Base-by-base conservation (phyloP, 2,329 filamentous ascomycete genomes). In the Penicillium psychrosexuale region DNA sequence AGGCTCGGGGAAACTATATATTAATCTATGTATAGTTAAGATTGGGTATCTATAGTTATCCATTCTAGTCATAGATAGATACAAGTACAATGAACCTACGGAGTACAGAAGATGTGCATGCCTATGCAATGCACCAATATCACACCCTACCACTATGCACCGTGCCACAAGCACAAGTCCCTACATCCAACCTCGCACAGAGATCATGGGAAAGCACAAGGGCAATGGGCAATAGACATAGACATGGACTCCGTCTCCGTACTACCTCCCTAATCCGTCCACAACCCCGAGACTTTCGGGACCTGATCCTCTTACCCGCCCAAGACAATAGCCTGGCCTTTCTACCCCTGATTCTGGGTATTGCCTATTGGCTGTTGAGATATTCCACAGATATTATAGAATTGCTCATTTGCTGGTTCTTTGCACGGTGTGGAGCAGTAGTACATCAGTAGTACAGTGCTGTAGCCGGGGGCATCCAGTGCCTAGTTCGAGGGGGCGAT, bases 231-330 rank as follows among this genome's bases (percentile, higher is more conserved):
- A 19, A 19, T 19, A 19, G 19, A 19, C 19, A 19, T 19, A 19
- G 19, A 19, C 19, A 19, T 19, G 19, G 19, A 19, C 19, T 19
- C 19, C 19, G 19, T 19, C 22, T 24, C 22, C 22, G 5, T 54
- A 45, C 47, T 45, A 54, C 52, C 52, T 51, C 52, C 52, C 52
- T 51, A 54, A 51, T 54, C 12, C 28, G 52, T 54, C 47, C 28
- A 51, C 47, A 50, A n/a, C n/a, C 46, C 52, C 52, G 52, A 54
- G 52, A 54, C 52, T 51, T 54, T 45, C 40, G 30, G 12, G 47
- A 27, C 19, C 13, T 38, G n/a, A 5, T 15, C 7, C n/a, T 22
- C 24, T 7, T 17, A 37, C 38, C 38, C 38, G 22, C 37, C 0
- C 7, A 8, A 15, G 17, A n/a, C 27, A 13, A 8, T 15, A 37